phyloP scores from a whole-genome alignment of 1,284 basidiomycete genomes.

The Cryptococcus jaspeensis region DNA sequence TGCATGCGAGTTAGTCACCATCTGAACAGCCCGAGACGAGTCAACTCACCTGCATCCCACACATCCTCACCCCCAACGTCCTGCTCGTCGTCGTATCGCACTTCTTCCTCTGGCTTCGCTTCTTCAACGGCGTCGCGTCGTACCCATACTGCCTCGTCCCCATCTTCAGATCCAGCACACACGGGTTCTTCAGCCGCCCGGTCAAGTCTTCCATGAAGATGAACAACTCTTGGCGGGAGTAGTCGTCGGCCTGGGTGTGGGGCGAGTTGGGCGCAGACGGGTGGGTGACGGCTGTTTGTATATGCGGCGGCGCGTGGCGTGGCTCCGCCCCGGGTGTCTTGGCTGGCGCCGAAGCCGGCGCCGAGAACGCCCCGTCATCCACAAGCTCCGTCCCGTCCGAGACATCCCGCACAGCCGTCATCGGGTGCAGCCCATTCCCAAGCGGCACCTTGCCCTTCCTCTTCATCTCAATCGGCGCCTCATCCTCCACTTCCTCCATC shows the following conservation, averaged over 20 bases:
- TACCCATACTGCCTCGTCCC: constrained; percentile 97
- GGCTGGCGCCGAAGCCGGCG: not conserved
- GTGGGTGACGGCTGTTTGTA: not conserved
- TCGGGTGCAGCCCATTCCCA: constrained; percentile 14
- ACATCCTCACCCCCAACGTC: constrained; percentile 86
- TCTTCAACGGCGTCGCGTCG: constrained; percentile 88
- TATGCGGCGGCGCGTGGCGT: not conserved
- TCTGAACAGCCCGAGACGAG: not conserved
- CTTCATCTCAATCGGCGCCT: constrained; percentile 27
- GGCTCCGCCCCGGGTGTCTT: not conserved
- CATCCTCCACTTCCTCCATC: constrained; percentile 52
- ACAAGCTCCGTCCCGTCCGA: not conserved
- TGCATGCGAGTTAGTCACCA: constrained; percentile 42
- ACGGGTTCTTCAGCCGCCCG: constrained; percentile 87
- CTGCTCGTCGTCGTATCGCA: constrained; percentile 94
- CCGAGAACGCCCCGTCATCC: not conserved
- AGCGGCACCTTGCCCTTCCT: constrained; percentile 7
- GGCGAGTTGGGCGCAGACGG: constrained; percentile 35
- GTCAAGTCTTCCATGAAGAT: constrained; percentile 99
- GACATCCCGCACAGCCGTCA: constrained; percentile 6
- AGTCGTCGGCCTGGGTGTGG: constrained; percentile 36
- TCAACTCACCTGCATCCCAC: constrained; percentile 91
- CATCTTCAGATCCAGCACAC: constrained; percentile 99
- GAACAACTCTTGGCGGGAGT: constrained; percentile 91
- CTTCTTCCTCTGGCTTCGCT: constrained; percentile 97